A percentile compares a stretch with the other conserved stretches of the same genome.
Evolutionary conservation across 1,284 basidiomycete genomes (phyloP).

Genomic region (Sporisorium scitamineum): DNA sequence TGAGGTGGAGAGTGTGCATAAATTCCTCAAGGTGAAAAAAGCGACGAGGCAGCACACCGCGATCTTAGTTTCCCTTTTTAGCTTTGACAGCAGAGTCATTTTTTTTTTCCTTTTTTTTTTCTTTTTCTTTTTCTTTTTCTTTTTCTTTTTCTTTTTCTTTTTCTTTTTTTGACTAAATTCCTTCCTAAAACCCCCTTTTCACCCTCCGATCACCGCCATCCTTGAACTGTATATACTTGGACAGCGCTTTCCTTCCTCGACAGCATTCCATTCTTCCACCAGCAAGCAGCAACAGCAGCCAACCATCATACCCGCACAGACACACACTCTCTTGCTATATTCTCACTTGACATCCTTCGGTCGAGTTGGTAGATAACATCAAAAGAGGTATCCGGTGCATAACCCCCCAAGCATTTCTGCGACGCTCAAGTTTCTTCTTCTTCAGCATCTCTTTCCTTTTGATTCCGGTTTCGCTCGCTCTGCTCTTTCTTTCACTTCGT

Average conservation of each 20-base stretch:
- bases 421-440: background rate
- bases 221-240: background rate
- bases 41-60: background rate
- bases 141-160: background rate
- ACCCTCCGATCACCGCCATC: constrained; percentile 49
- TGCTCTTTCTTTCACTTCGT: constrained; percentile 5
- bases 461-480: background rate
- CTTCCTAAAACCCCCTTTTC: constrained; percentile 30
- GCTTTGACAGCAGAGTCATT: background rate
- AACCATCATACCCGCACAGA: background rate
- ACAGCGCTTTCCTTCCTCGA: constrained; percentile 4
- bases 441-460: constrained; percentile 2
- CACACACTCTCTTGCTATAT: background rate
- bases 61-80: background rate
- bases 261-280: background rate
- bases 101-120: background rate
- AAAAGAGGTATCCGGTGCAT: constrained; percentile 1
- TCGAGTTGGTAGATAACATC: background rate
- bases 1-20: constrained; percentile 10
- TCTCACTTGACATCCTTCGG: background rate
- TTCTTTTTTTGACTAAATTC: background rate
- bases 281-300: constrained; percentile 4
- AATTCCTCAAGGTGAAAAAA: constrained; percentile 1
- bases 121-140: background rate
- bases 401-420: constrained; percentile 1